Evolutionary conservation across 768 basidiomycete genomes (phyloP), one percentile per base, ranked within the genome.

Genomic region (button mushroom (Agaricus bisporus)): DNA sequence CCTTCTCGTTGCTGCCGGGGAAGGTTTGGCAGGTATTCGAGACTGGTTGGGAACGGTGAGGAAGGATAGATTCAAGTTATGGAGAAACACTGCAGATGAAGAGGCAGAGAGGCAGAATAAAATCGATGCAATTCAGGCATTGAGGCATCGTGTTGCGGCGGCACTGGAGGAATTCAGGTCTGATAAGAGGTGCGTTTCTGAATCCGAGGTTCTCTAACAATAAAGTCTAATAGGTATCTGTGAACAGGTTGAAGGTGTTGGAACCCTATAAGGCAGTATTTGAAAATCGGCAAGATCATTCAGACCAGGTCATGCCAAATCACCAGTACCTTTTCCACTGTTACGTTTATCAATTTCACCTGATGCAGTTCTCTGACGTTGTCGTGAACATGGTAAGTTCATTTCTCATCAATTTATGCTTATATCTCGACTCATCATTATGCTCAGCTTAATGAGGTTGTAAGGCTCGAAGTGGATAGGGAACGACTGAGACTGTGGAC

Each of bases 321-420:
- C 87, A 89, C 65, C 79, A 82, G 38, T 81, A 83, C 62, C 69
- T 91, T 7, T 91, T 91, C 59, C 71, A 87, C 52, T 86, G 83
- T 47, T 90, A 84, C 59, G 78, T 86, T 26, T 89, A 86, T 63
- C 85, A 91, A 52, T 79, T 77, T 58, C 78, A 78, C 58, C 61
- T 77, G 28, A 68, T 74, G 20, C 73, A 72, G 48, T 67, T 75
- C 28, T 61, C 72, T 1, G 61, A 51, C 2, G 67, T 73, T 41
- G 54, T 76, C 0, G 53, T 72, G 10, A 71, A 73, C 44, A 75
- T 76, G 73, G 77, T 77, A 49, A 39, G 69, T 59, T 15, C 7
- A 26, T 18, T 29, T 37, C 36, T 41, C 37, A 10, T 1, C 2
- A 6, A 15, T 48, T 20, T 17, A 35, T 45, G 44, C 22, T 2